Percentiles rank a stretch among this genome's conserved stretches.
phyloP scores from a whole-genome alignment of 257 asterid genomes.

The Plantago elongata region DNA sequence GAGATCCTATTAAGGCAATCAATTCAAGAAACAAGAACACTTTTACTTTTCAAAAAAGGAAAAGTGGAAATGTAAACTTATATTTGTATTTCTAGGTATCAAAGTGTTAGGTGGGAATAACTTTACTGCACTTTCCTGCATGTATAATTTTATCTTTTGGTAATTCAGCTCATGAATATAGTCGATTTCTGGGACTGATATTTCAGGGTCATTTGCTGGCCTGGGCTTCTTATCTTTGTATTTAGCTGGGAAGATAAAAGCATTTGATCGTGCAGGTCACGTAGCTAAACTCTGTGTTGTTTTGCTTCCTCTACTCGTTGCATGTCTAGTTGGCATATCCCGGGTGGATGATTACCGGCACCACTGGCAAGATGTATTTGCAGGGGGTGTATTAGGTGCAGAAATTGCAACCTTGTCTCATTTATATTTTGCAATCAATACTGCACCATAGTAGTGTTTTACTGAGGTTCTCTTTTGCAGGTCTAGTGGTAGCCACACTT shows the following conservation, averaged over 20 bases:
- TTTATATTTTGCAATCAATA: neutral
- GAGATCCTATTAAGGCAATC: neutral
- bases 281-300: slow-evolving; percentile 70
- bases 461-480: slow-evolving; percentile 28
- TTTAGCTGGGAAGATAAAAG: slow-evolving; percentile 71
- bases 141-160: no score
- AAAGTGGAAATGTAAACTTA: neutral
- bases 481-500: slow-evolving; percentile 51
- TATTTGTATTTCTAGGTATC: neutral
- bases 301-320: slow-evolving; percentile 57
- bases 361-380: slow-evolving; percentile 92
- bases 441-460: neutral
- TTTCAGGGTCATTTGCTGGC: slow-evolving; percentile 77
- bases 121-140: no score
- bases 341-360: slow-evolving; percentile 84
- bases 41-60: neutral
- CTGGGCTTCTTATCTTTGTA: slow-evolving; percentile 71
- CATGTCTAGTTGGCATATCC: slow-evolving; percentile 62
- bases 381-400: slow-evolving; percentile 78
- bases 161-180: no score
- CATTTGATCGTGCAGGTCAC: slow-evolving; percentile 67
- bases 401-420: slow-evolving; percentile 6
- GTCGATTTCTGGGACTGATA: neutral
- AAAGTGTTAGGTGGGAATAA: neutral
- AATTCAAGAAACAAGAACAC: neutral